phyloP scores from a whole-genome alignment of 495 filamentous ascomycete genomes.

The Daldinia childiae region DNA sequence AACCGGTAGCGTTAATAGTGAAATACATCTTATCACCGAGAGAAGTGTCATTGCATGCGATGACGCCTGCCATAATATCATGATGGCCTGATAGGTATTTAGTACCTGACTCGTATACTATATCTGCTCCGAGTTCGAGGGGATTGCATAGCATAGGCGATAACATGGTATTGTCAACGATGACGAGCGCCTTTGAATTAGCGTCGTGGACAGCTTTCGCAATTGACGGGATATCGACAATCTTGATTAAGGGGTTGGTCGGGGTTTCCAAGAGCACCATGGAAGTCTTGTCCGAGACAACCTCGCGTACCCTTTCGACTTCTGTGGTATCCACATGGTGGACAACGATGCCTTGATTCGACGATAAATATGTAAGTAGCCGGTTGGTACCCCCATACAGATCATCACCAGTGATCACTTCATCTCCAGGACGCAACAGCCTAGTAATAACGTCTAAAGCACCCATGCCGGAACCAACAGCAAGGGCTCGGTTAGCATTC shows the following conservation, averaged over 20 bases:
- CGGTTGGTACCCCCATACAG: conserved; percentile 96
- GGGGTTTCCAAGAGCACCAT: conserved; percentile 98
- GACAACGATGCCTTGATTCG: conserved; percentile 87
- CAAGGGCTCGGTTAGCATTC: conserved; percentile 88
- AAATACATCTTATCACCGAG: conserved; percentile 93
- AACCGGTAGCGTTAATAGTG: conserved; percentile 94
- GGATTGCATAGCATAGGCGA: conserved; percentile 92
- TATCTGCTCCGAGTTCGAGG: conserved; percentile 91
- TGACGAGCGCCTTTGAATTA: conserved; percentile 83
- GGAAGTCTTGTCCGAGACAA: conserved; percentile 79
- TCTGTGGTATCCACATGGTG: conserved; percentile 95
- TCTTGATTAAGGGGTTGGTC: conserved; percentile 97
- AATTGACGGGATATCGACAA: conserved; percentile 87
- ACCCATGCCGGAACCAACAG: conserved; percentile 96
- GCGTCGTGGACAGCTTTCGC: conserved; percentile 76
- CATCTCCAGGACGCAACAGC: conserved; percentile 89
- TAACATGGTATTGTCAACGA: conserved; percentile 99
- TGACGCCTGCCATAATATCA: conserved; percentile 97
- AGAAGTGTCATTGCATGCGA: conserved; percentile 82
- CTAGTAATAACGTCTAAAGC: conserved; percentile 97
- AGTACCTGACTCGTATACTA: conserved; percentile 96
- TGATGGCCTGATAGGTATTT: conserved; percentile 98
- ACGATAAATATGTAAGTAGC: conserved; percentile 87
- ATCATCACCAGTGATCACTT: conserved; percentile 96
- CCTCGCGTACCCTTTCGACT: conserved; percentile 70